Conservation (phyloP, 495 filamentous ascomycete species). For the Trichoderma asperelloides region DNA sequence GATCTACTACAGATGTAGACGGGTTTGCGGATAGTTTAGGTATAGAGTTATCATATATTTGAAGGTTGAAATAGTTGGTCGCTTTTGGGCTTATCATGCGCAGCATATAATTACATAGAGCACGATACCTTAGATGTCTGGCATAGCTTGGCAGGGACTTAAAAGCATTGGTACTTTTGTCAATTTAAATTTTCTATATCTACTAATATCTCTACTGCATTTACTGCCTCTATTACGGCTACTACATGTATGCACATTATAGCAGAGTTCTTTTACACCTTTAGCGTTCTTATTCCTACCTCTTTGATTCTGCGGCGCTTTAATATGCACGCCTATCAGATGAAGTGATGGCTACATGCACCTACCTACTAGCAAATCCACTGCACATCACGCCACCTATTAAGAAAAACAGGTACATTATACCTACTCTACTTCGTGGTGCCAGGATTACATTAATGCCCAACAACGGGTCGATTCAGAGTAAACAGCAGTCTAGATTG, state of each 20-base stretch:
- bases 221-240: no score
- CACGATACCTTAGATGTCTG: neutral
- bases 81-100: neutral
- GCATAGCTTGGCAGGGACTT: neutral
- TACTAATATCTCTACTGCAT: no score
- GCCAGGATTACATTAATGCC: neutral
- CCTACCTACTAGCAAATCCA: neutral
- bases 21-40: neutral
- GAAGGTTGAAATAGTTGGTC: neutral
- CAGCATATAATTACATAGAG: neutral
- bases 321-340: no score
- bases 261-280: no score
- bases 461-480: neutral
- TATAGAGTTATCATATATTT: neutral
- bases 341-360: no score
- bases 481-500: neutral
- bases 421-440: neutral
- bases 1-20: neutral
- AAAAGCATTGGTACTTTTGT: neutral
- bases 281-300: no score
- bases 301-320: no score
- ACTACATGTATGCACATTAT: no score
- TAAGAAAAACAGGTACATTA: neutral
- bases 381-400: neutral
- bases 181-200: neutral